phyloP scores from a whole-genome alignment of 2,329 filamentous ascomycete species.

The Neoscytalidium dimidiatum region DNA sequence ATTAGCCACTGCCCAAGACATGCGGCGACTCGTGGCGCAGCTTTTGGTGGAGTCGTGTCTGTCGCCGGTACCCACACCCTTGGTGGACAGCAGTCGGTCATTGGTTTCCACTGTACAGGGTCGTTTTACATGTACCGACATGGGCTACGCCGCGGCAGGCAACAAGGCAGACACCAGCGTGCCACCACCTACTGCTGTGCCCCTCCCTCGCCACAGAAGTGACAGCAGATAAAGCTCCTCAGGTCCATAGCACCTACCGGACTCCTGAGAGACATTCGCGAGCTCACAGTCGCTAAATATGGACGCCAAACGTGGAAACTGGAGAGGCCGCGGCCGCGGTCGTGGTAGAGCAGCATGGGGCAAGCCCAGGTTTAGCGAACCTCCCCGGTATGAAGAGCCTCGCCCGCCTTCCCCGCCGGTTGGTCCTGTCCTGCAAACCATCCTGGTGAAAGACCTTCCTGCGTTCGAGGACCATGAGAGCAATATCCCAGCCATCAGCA shows the following conservation, averaged over 20 bases:
- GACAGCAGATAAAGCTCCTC: not conserved
- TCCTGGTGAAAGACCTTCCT: constrained; percentile 23
- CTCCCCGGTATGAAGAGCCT: not conserved
- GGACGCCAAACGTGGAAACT: constrained; percentile 23
- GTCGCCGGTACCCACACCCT: not conserved
- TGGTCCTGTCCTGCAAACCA: constrained; percentile 29
- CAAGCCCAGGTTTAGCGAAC: not conserved
- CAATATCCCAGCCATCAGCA: constrained; percentile 34
- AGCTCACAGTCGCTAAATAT: not conserved
- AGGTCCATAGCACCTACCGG: too few relatives aligned
- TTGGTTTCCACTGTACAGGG: not conserved
- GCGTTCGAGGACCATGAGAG: not conserved
- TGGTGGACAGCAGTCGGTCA: not conserved
- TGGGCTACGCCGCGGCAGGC: not conserved
- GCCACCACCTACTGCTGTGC: not conserved
- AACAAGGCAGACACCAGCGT: not conserved
- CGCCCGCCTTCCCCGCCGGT: constrained; percentile 28
- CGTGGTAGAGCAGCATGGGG: constrained; percentile 25
- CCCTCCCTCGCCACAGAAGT: not conserved
- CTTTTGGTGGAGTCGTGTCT: not conserved
- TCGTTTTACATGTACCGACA: not conserved
- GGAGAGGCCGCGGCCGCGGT: constrained; percentile 27
- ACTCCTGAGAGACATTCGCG: too few relatives aligned
- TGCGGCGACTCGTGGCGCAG: not conserved
- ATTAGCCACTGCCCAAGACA: too few relatives aligned